Evolutionary conservation across 306 rosid species (phyloP), one percentile per base, ranked within the genome.

Genomic region (Trifolium fragiferum): DNA sequence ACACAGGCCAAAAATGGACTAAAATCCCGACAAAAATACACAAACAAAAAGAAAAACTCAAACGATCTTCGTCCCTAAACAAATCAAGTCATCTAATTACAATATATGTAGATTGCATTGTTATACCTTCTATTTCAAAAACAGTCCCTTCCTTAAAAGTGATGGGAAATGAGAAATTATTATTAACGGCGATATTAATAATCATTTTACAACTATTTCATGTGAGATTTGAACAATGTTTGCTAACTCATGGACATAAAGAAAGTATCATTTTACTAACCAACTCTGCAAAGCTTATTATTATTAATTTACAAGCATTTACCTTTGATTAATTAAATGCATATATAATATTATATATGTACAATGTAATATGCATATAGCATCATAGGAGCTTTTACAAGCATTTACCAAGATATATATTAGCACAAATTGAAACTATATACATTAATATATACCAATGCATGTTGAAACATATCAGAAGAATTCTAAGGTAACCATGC

Each of bases 241-340:
- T 15, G 23, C 21, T n/a, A 32, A 61, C 25, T 60, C 66, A 60
- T 60, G 66, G 6, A 30, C 66, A 60, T 32, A 21, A 61, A 33
- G 43, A 61, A 32, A 19, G 25, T 37, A 15, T 15, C 43, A 61
- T 32, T 61, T 61, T 30, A 35, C 68, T n/a, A 43, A 43, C n/a
- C 13, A 43, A 43, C 49, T 43, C 72, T 64, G 19, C 55, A 19
- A 62, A 62, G 27, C 37, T 49, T 59, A 49, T 59, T 27, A 47
- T 14, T 35, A 23, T 64, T 35, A 78, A 55, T 35, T 73, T 66
- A 66, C 65, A 66, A 21, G 47, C 73, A 37, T 50, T 50, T 71
- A 63, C 35, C 61, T 19, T 65, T 43, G 14, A 46, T 35, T 7
- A 23, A 53, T 35, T 7, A 23, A 53, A 67, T 25, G 15, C 51